Conservation (phyloP, 805 yeast genomes). For the Brettanomyces sp. region DNA sequence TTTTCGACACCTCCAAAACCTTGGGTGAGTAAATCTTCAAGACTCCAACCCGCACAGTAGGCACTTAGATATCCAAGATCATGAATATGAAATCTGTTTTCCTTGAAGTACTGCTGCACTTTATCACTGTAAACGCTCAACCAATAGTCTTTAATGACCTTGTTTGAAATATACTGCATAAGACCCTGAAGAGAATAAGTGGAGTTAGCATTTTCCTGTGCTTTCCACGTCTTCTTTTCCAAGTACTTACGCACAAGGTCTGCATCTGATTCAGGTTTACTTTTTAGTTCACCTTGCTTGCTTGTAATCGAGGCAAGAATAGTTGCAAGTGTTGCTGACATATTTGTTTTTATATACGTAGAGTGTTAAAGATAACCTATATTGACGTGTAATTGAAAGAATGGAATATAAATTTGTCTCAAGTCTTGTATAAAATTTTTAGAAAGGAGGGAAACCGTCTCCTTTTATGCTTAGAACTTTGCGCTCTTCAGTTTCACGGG, state of each 20-base stretch:
- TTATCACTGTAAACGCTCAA: neutral
- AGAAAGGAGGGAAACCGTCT: no score
- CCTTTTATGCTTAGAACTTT: no score
- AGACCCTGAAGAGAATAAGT: constrained; percentile 1
- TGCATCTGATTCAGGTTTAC: neutral
- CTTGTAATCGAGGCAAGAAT: no score
- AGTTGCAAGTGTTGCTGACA: no score
- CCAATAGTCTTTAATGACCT: neutral
- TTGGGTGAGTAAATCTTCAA: neutral
- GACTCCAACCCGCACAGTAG: constrained; percentile 1
- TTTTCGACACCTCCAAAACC: constrained; percentile 1
- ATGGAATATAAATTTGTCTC: no score
- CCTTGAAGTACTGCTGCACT: neutral
- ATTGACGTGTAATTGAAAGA: no score
- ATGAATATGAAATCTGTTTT: constrained; percentile 1
- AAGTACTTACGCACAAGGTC: neutral
- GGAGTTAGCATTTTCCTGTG: neutral
- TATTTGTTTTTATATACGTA: no score
- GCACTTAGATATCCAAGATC: constrained; percentile 1
- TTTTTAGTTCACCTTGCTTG: no score
- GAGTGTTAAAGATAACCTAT: no score
- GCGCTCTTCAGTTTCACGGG: no score
- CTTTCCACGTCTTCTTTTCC: neutral
- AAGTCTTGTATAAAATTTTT: no score
- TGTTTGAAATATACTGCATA: neutral